Conservation (phyloP, 345 rosid species). For the Reutealis trisperma region DNA sequence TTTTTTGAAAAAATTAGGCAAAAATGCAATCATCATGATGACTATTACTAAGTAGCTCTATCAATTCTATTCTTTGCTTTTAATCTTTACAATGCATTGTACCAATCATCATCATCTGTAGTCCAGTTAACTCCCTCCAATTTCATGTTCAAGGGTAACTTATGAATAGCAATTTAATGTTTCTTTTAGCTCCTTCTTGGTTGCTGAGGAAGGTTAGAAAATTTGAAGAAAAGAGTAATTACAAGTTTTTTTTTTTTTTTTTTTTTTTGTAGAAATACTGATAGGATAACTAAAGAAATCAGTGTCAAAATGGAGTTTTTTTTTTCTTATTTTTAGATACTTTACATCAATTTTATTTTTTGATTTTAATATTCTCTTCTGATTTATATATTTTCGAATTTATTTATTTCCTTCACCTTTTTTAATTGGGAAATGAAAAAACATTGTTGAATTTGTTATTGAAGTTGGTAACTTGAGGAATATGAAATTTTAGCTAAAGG, state of each 20-base stretch:
- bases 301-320: neutral
- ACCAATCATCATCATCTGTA: conserved; percentile 91
- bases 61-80: conserved; percentile 31
- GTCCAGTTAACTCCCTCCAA: too few species aligned
- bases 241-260: too few species aligned
- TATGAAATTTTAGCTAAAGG: neutral
- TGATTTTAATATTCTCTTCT: neutral
- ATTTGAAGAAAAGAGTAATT: too few species aligned
- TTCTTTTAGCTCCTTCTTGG: too few species aligned
- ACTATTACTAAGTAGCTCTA: conserved; percentile 30
- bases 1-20: conserved; percentile 33
- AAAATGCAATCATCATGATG: conserved; percentile 28
- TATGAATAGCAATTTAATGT: too few species aligned
- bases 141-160: too few species aligned
- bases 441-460: neutral
- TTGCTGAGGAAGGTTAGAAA: too few species aligned
- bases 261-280: too few species aligned
- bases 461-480: neutral
- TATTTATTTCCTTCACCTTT: too few species aligned
- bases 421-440: too few species aligned
- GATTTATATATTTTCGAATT: too few species aligned
- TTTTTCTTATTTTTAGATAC: neutral
- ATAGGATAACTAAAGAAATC: too few species aligned
- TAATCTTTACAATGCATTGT: conserved; percentile 52
- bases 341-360: neutral